phyloP scores from a whole-genome alignment of 352 stramenopile species.

The Aphanomyces astaci region DNA sequence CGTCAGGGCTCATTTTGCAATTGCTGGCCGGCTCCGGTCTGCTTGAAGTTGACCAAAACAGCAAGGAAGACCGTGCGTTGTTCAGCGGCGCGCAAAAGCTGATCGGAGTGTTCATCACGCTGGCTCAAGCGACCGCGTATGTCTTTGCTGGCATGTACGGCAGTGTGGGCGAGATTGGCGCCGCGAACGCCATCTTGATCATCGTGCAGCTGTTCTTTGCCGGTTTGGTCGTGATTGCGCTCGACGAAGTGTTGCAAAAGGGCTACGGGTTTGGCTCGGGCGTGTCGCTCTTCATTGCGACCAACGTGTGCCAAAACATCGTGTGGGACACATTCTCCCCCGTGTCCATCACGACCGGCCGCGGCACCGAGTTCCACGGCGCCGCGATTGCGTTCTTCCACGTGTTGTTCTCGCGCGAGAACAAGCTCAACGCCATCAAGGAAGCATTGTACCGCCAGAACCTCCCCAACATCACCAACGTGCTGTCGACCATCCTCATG shows the following conservation, averaged over 20 bases:
- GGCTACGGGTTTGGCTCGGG: constrained; percentile 97
- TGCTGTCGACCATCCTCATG: constrained; percentile 96
- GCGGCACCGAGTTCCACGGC: constrained; percentile 98
- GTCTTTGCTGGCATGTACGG: constrained; percentile 99
- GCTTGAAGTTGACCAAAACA: constrained; percentile 98
- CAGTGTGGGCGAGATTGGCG: constrained; percentile 95
- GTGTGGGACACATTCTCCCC: constrained; percentile 99
- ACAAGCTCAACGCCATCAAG: constrained; percentile 97
- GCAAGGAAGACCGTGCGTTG: constrained; percentile 98
- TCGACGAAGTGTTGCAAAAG: constrained; percentile 99
- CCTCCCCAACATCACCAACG: constrained; percentile 98
- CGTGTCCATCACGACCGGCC: constrained; percentile 98
- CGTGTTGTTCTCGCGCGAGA: constrained; percentile 94
- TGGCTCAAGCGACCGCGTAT: constrained; percentile 98
- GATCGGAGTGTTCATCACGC: constrained; percentile 99
- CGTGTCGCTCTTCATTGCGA: constrained; percentile 99
- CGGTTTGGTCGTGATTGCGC: constrained; percentile 96
- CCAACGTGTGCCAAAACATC: constrained; percentile 99
- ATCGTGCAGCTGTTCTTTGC: constrained; percentile 98
- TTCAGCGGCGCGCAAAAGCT: constrained; percentile 98
- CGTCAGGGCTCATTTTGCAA: constrained; percentile 98
- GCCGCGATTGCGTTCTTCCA: constrained; percentile 99
- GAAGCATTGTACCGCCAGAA: constrained; percentile 99
- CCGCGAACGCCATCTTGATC: constrained; percentile 98
- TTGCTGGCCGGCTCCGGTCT: constrained; percentile 96